Evolutionary conservation across 192 early-diverging fungal species (phyloP).

Genomic region (Phycomyces blakesleeanus): DNA sequence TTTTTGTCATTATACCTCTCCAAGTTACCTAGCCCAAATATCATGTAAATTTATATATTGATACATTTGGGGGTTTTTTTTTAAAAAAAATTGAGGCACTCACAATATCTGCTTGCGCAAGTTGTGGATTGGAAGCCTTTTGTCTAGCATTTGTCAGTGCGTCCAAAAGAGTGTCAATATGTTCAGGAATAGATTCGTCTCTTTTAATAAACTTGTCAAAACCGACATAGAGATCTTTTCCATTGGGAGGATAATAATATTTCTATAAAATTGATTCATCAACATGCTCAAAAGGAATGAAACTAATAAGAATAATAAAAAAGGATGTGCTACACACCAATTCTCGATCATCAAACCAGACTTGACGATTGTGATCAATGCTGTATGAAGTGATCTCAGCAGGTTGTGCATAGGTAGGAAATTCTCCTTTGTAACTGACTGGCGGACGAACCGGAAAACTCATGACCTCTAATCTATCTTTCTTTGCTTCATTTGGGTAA

Average conservation of each 20-base stretch:
- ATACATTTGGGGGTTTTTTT: conserved; percentile 23
- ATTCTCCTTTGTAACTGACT: conserved; percentile 36
- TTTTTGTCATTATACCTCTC: conserved; percentile 88
- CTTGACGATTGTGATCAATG: conserved; percentile 51
- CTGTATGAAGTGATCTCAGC: conserved; percentile 64
- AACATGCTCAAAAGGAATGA: too few species aligned
- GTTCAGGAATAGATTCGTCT: conserved; percentile 57
- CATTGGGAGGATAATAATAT: conserved; percentile 52
- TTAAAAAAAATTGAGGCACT: conserved; percentile 2
- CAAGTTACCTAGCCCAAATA: conserved; percentile 54
- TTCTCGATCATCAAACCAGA: conserved; percentile 60
- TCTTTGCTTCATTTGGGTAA: not conserved
- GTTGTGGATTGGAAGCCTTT: conserved; percentile 6
- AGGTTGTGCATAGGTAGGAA: conserved; percentile 55
- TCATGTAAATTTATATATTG: not conserved
- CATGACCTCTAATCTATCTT: not conserved
- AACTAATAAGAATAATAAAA: too few species aligned
- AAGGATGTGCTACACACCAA: conserved; percentile 44
- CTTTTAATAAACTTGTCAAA: conserved; percentile 68
- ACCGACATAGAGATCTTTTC: conserved; percentile 58
- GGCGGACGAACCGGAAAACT: conserved; percentile 34
- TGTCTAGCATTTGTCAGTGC: conserved; percentile 42
- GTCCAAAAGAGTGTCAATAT: conserved; percentile 77
- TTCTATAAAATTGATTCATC: too few species aligned
- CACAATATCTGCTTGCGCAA: conserved; percentile 33